phyloP scores from a whole-genome alignment of 225 moss, liverwort and hornwort genomes.

The Straminergon stramineum region DNA sequence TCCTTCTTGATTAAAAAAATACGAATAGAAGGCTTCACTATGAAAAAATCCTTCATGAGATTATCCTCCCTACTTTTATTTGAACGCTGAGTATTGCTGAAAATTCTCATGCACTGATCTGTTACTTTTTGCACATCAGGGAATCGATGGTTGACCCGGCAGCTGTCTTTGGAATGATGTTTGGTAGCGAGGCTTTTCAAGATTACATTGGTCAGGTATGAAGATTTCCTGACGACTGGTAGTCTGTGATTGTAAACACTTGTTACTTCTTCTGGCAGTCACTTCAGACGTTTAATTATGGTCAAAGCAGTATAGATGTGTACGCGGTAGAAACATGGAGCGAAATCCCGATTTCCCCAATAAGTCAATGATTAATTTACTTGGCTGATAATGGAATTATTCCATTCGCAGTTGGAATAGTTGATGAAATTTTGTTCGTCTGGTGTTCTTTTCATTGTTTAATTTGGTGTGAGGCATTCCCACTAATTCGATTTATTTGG shows the following conservation, averaged over 20 bases:
- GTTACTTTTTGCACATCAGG: conserved; percentile 5
- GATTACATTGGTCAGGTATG: conserved; percentile 70
- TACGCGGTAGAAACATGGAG: neutral
- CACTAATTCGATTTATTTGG: neutral
- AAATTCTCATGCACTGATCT: neutral
- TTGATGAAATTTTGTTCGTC: neutral
- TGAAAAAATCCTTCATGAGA: neutral
- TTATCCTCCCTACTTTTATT: neutral
- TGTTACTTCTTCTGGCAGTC: neutral
- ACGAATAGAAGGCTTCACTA: neutral
- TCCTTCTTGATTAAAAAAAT: neutral
- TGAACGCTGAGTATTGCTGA: neutral
- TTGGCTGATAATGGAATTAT: neutral
- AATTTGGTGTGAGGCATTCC: neutral
- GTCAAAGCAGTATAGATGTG: neutral
- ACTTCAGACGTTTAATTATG: neutral
- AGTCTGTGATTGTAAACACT: neutral
- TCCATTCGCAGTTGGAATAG: neutral
- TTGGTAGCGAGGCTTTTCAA: conserved; percentile 69
- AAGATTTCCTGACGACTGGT: neutral
- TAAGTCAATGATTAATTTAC: neutral
- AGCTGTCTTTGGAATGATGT: conserved; percentile 87
- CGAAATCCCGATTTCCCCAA: neutral
- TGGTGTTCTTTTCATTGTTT: neutral
- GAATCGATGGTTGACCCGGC: conserved; percentile 84